Conservation (phyloP, 345 rosid species). For the Brassica carinata region DNA sequence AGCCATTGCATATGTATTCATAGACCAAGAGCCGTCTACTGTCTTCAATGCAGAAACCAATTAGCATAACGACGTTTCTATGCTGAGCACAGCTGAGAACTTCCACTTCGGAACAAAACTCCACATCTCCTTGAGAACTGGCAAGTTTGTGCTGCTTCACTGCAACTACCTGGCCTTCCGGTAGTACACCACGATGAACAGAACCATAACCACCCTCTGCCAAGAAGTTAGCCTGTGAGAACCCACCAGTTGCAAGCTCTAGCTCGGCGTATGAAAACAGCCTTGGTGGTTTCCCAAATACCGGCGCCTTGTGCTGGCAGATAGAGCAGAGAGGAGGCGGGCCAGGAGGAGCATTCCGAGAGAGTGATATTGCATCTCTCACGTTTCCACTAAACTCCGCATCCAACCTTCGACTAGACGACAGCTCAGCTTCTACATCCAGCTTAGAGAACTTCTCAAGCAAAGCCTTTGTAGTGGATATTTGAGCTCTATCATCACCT, state of each 20-base stretch:
- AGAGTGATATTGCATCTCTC: slow-evolving; percentile 84
- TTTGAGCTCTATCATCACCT: slow-evolving; percentile 45
- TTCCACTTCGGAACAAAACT: slow-evolving; percentile 99
- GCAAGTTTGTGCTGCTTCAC: slow-evolving; percentile 98
- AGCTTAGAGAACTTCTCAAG: slow-evolving; percentile 68
- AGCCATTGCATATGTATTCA: slow-evolving; percentile 97
- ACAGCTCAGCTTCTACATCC: slow-evolving; percentile 54
- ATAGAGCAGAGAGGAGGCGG: slow-evolving; percentile 98
- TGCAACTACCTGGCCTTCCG: slow-evolving; percentile 98
- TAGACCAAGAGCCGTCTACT: slow-evolving; percentile 91
- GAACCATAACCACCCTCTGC: slow-evolving; percentile 99
- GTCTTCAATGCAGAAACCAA: slow-evolving; percentile 96
- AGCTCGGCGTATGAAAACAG: slow-evolving; percentile 93
- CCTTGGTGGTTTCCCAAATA: slow-evolving; percentile 96
- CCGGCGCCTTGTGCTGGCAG: slow-evolving; percentile 96
- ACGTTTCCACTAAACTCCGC: slow-evolving; percentile 71
- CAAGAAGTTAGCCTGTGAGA: slow-evolving; percentile 95
- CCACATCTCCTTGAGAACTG: slow-evolving; percentile 97
- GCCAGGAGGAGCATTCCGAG: slow-evolving; percentile 80
- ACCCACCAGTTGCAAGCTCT: slow-evolving; percentile 98
- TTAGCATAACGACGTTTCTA: slow-evolving; percentile 94
- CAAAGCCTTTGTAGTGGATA: slow-evolving; percentile 58
- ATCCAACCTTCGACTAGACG: slow-evolving; percentile 53
- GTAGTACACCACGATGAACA: slow-evolving; percentile 93
- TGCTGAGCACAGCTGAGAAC: slow-evolving; percentile 99